A percentile compares a stretch with the other conserved stretches of the same genome.
phyloP scores from a whole-genome alignment of 768 basidiomycete genomes.

The Tremella mesenterica region DNA sequence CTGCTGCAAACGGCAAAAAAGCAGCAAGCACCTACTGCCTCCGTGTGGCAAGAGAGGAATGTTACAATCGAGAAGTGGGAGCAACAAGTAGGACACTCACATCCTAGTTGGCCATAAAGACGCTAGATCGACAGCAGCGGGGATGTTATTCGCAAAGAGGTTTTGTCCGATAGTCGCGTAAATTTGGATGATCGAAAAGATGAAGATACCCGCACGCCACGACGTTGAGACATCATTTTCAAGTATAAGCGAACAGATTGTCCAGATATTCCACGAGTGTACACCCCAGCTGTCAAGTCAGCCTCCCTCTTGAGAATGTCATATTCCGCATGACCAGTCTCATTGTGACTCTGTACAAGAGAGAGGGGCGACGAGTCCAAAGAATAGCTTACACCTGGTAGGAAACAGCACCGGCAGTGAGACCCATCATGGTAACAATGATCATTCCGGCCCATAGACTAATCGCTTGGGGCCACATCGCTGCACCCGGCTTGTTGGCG shows the following conservation, averaged over 20 bases:
- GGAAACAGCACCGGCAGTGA: slow-evolving; percentile 2
- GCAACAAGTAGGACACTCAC: no score
- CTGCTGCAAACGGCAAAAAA: no score
- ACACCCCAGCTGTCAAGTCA: no score
- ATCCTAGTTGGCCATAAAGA: neutral
- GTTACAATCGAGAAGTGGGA: no score
- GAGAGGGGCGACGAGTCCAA: neutral
- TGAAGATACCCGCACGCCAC: neutral
- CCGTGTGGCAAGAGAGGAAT: no score
- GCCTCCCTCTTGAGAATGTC: no score
- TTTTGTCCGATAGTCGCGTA: slow-evolving; percentile 2
- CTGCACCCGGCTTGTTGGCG: slow-evolving; percentile 1
- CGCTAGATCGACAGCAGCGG: neutral
- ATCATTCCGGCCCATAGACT: neutral
- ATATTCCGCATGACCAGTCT: no score
- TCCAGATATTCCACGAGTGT: slow-evolving; percentile 7
- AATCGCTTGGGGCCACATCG: slow-evolving; percentile 4
- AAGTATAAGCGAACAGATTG: neutral
- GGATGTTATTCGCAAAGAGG: slow-evolving; percentile 5
- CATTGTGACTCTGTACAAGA: no score
- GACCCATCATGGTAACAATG: slow-evolving; percentile 3
- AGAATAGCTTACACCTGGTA: neutral
- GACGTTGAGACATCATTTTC: neutral
- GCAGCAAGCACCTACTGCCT: no score
- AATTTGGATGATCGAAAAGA: slow-evolving; percentile 1